Base-by-base conservation (phyloP, 2,329 filamentous ascomycete species). In the Elsinoe arachidis region DNA sequence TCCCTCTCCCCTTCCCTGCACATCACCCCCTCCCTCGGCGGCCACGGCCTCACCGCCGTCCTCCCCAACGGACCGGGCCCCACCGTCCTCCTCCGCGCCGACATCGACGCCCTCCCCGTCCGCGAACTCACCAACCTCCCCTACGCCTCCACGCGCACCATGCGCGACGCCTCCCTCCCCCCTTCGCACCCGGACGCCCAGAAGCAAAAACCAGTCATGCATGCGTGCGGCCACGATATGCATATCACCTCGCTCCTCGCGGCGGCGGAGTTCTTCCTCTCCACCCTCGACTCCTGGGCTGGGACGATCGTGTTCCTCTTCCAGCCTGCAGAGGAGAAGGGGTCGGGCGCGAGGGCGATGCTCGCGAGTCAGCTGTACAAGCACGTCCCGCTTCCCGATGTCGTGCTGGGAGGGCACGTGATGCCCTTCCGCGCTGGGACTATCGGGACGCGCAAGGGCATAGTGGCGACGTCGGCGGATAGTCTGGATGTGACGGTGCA, bases 151-250 rank as follows among this genome's bases (percentile, higher is more conserved):
- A 77, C 64, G 11, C 72, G 62, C 59, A 66, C 63, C 9, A 73
- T 74, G 64, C 70, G 69, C 33, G 75, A 78, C 61, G 68, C 70
- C 21, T 58, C 66, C 2, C 53, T 55, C n/a, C 26, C 53, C 14
- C 19, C 37, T 2, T 30, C 19, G 3, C 53, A 55, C 53, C 37
- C 17, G 1, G 53, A 55, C 39, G 73, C 79, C 7, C 80, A 80
- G 0, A 66, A 72, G 0, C 70, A 74, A 56, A 77, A 77, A 55
- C 78, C 80, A 0, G 79, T 84, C 0, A 86, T 87, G 83, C 84
- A 87, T 67, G 83, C 83, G 19, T 87, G 83, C 66, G 84, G 84
- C 0, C 84, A 87, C 63, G 83, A 85, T 62, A 80, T 84, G 72
- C 83, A 87, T 65, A 79, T 86, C 23, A 76, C 80, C 0, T 72